These are phyloP conservation scores for Protomyces pachydermus DNA, from an alignment of 1,139 yeast genomes.

Conservation along the genomic window DNA sequence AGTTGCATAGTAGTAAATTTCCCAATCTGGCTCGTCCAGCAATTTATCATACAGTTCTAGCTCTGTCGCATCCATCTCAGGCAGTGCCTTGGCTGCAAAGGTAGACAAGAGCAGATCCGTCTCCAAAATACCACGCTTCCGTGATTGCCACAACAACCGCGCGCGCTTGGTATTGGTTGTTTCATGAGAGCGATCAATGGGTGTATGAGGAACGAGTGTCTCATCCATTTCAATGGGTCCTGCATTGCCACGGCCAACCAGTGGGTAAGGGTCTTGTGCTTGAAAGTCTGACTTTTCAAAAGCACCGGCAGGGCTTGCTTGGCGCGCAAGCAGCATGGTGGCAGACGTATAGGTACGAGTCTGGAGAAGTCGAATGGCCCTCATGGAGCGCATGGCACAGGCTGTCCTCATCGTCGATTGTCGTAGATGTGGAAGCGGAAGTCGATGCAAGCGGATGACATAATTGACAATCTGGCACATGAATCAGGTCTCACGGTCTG, in stretches of 20 bases:
- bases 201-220: conserved; percentile 20
- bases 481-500: too few species aligned
- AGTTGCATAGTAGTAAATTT: conserved; percentile 96
- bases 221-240: conserved; percentile 19
- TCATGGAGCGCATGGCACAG: neutral
- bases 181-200: conserved; percentile 50
- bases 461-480: neutral
- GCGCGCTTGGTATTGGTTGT: conserved; percentile 73
- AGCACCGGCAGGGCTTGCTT: conserved; percentile 12
- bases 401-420: neutral
- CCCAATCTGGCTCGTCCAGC: conserved; percentile 96
- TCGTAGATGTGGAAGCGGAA: neutral
- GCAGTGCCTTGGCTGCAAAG: conserved; percentile 72
- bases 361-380: neutral
- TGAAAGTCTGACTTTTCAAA: conserved; percentile 20
- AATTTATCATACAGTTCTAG: conserved; percentile 73
- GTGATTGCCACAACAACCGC: conserved; percentile 78
- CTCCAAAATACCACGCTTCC: conserved; percentile 93
- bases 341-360: neutral
- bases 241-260: conserved; percentile 20
- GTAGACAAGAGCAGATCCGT: conserved; percentile 79
- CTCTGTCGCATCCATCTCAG: conserved; percentile 56
- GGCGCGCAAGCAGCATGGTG: neutral
- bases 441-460: neutral
- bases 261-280: conserved; percentile 21